Conservation (phyloP, 2,329 filamentous ascomycete species). For the Nannizzia gypsea region DNA sequence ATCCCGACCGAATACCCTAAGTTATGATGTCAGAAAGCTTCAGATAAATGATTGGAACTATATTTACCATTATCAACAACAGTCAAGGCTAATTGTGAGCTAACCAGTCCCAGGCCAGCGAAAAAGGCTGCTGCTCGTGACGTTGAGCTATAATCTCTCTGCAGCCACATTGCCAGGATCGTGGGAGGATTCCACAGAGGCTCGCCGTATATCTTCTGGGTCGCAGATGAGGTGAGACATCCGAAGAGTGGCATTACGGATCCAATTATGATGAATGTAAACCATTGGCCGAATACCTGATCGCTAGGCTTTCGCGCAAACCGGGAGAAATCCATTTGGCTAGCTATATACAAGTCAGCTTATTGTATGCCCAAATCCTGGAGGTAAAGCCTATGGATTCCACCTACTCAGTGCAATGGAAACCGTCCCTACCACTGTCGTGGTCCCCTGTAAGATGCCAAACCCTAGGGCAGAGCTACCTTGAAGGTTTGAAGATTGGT, state of each 20-base stretch:
- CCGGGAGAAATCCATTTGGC: conserved; percentile 36
- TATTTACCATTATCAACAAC: conserved; percentile 25
- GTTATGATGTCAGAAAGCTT: not conserved
- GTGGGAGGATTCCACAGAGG: conserved; percentile 36
- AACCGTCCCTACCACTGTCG: conserved; percentile 34
- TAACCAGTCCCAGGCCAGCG: conserved; percentile 33
- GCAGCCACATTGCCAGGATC: conserved; percentile 30
- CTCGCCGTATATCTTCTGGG: conserved; percentile 24
- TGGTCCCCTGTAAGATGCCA: conserved; percentile 30
- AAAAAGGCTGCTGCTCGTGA: conserved; percentile 39
- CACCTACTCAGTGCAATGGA: conserved; percentile 30
- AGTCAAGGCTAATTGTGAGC: conserved; percentile 38
- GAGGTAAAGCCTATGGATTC: not conserved
- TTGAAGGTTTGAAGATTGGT: conserved; percentile 1
- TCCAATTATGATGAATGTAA: conserved; percentile 10
- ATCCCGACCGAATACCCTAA: conserved; percentile 37
- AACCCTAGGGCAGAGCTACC: conserved; percentile 21
- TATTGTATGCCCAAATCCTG: not conserved
- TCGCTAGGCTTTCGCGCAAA: conserved; percentile 31
- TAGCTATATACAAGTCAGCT: conserved; percentile 18
- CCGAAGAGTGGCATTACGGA: conserved; percentile 15
- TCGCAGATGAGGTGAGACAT: conserved; percentile 26
- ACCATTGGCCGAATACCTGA: conserved; percentile 34
- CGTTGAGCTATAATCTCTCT: conserved; percentile 20
- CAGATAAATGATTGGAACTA: not conserved